Evolutionary conservation across 148 eudicot genomes (phyloP).

Genomic region (Nepenthes gracilis): DNA sequence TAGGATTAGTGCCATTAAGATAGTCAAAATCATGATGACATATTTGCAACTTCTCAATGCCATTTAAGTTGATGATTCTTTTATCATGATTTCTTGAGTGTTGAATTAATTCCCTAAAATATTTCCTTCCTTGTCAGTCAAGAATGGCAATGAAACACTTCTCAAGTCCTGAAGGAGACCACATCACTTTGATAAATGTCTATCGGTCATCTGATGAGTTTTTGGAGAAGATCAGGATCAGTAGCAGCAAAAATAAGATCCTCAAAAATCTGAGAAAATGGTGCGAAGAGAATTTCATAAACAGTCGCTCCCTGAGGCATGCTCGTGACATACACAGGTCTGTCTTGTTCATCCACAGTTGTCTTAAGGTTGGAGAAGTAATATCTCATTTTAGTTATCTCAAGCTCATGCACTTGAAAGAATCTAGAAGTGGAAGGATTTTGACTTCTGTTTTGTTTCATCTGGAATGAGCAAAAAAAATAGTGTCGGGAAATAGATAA

Average conservation of each 20-base stretch:
- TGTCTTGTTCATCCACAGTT: slow-evolving; percentile 4
- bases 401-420: background rate
- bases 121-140: slow-evolving; percentile 34
- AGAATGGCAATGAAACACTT: slow-evolving; percentile 54
- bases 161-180: slow-evolving; percentile 83
- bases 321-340: slow-evolving; percentile 92
- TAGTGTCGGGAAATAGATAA: too few species aligned
- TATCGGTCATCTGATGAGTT: slow-evolving; percentile 64
- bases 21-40: too few species aligned
- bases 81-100: too few species aligned
- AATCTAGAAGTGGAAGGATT: too few species aligned
- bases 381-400: background rate
- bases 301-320: slow-evolving; percentile 71
- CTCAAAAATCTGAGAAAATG: slow-evolving; percentile 63
- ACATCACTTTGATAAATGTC: slow-evolving; percentile 65
- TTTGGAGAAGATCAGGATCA: slow-evolving; percentile 35
- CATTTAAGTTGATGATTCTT: too few species aligned
- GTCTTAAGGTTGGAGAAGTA: background rate
- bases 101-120: background rate
- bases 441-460: too few species aligned
- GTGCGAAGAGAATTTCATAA: slow-evolving; percentile 87
- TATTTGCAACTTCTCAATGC: too few species aligned
- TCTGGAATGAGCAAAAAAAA: too few species aligned
- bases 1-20: too few species aligned
- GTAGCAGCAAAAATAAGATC: slow-evolving; percentile 43